Base-by-base conservation (phyloP, 1,139 yeast genomes). In the Magnusiomyces clavatus region DNA sequence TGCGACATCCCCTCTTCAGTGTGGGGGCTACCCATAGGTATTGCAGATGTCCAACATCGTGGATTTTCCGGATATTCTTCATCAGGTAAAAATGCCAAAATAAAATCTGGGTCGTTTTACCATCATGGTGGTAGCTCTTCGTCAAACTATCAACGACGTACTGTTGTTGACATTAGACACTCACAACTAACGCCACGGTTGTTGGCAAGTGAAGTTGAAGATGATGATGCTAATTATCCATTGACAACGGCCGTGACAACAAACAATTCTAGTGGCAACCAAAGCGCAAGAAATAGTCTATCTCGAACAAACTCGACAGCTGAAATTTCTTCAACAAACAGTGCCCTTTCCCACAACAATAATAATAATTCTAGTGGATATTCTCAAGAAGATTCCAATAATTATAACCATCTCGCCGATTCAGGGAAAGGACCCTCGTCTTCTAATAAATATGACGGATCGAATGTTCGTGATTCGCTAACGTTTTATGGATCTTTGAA, bases 151-250 rank as follows among this genome's bases (percentile, higher is more conserved):
- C 31, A 24, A 24, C 31, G 31, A 24, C 31, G 31, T 8, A 24
- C 43, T 13, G 11, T 35, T 8, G 52, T 54, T 45, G 56, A 54
- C 42, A 76, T 84, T 61, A 81, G 83, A 57, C 92, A 85, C 64
- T 86, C 90, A 3, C 87, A 81, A 62, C 73, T 84, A 58, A 78
- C 81, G 51, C 87, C 86, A n/a, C 75, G 89, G 53, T 73, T 85
- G 64, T 71, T 86, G 55, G 92, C 92, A 1, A 80, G 85, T 13
- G 95, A 86, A 65, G 82, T 85, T 35, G 92, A 83, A 56, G 89
- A 84, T 54, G 79, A 54, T n/a, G 56, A 47, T 11, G 47, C 20
- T 43, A 51, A 51, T 24, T 44, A 34, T 17, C 39, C 49, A 5
- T 14, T 46, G 3, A 43, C 43, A 17, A 41, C 34, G 16, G 43